Evolutionary conservation across 257 asterid species (phyloP), one percentile per base, ranked within the genome.

Genomic region (Nicotiana attenuata): DNA sequence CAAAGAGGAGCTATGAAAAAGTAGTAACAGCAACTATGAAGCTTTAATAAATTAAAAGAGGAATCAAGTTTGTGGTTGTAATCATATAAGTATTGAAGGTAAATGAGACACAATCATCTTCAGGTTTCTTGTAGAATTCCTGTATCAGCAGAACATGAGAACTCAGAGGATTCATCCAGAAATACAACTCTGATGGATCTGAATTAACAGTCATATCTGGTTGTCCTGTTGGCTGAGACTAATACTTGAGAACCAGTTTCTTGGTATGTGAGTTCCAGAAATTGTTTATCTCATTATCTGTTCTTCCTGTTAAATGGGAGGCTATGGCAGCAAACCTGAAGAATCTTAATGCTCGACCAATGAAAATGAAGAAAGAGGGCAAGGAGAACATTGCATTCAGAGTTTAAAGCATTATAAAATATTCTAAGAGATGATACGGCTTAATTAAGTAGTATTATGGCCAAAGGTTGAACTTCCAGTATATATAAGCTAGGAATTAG

Each of bases 291-390:
- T 91, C 91, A 38, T 92, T 92, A 78, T 93, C 97, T 26, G 94
- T 93, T 88, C 95, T 86, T 88, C 91, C 97, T 4, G 91, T 87
- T 20, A 89, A 87, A n/a, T 92, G 84, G 60, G 95, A 81, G 45
- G 95, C 95, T 81, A 91, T 95, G 4, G 88, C 83, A 17, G 97
- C 91, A 97, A 97, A 92, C 85, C 98, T 91, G 85, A 67, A 73
- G 47, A 71, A 2, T 61, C 75, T 63, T 28, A 41, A 77, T 78
- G 55, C 71, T 45, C 7, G 38, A 77, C 78, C 59, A 67, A 76
- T 50, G 63, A 66, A 77, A 82, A 47, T 28, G 76, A 78, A 82
- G 65, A 52, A 45, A 15, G 31, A 69, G 29, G 35, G 67, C 19
- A 56, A 52, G 67, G 61, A 66, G 45, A 28, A 35, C 45, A 45